Base-by-base conservation (phyloP, 2,329 filamentous ascomycete species). In the Colletotrichum salicis region DNA sequence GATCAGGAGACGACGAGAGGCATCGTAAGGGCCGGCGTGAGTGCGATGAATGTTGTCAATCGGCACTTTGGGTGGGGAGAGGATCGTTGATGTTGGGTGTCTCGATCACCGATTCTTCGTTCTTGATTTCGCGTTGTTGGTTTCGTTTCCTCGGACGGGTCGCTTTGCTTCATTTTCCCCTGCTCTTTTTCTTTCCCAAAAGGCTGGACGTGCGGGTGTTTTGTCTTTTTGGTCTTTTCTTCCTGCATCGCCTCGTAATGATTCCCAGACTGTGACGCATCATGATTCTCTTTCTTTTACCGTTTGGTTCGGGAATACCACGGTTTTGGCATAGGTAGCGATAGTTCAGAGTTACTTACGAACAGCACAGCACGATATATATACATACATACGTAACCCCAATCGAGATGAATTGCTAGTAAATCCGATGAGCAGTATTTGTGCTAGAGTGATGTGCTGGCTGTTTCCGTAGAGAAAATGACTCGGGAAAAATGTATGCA, bases 51-150 rank as follows among this genome's bases (percentile, higher is more conserved):
- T 33, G 81, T 85, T 33, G 82, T 89, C 29, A 88, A 89, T 74
- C 80, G 85, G 15, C 87, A 87, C 45, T 80, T 88, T 67, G 88
- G 88, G 35, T 89, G 88, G 88, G 86, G 87, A 22, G 79, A 70
- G 11, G 77, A 82, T 70, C 67, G 67, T 22, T 73, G 59, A 59
- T 61, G 37, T 52, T 29, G n/a, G 45, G 22, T 37, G 13, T 54
- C 56, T 19, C 58, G 35, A 22, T n/a, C 22, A 41, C n/a, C 27
- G 35, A 2, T 48, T 22, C 41, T 19, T n/a, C 8, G 19, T 22
- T 22, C 19, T 22, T 48, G 19, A 27, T 33, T 35, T 37, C 27
- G 64, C 33, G 22, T 35, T 19, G 31, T 13, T 13, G 56, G 51
- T 51, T 13, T n/a, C 19, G 27, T 58, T 63, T 24, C 15, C 19